Base-by-base conservation (phyloP, 495 filamentous ascomycete species). In the Hypoxylon intermedium region DNA sequence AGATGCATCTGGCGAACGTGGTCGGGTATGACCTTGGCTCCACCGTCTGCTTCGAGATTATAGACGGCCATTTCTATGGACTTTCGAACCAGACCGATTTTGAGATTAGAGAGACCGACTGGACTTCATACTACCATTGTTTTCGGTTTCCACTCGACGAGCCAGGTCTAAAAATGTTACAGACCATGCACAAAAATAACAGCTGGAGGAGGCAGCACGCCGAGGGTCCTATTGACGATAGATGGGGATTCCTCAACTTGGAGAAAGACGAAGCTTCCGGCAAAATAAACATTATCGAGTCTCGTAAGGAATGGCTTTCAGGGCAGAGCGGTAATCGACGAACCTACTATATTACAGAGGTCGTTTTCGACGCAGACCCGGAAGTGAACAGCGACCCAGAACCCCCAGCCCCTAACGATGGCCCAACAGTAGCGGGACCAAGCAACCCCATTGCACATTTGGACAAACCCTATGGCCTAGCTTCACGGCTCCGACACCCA, bases 191-290 rank as follows among this genome's bases (percentile, higher is more conserved):
- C 6, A 64, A 73, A 16, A 68, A 72, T 2, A 63, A 74, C 18
- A 78, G 87, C 37, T 93, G 85, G 83, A 77, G 90, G 24, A 82
- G 90, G 38, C 75, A 87, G 49, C 87, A 91, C 56, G 73, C 71
- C 7, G 90, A 92, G 65, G 90, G 90, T 0, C 87, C 89, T 2
- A 86, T 93, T 52, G 87, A 92, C 61, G 88, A 93, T 65, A 80
- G 86, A 13, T 93, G 89, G 88, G 87, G 84, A 0, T 83, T 86
- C 52, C 74, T 93, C 4, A 82, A 80, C 1, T 72, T 92, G 1
- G 80, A 85, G 18, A 77, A 75, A 40, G 86, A 92, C 52, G 87
- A 93, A 59, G 61, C 67, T 7, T 85, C 83, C 1, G 81, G 83
- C 0, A 67, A 79, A 41, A 73, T 89, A 12, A 77, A 82, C 38